Conservation (phyloP, 495 filamentous ascomycete genomes). For the Sphaerosporella brunnea region DNA sequence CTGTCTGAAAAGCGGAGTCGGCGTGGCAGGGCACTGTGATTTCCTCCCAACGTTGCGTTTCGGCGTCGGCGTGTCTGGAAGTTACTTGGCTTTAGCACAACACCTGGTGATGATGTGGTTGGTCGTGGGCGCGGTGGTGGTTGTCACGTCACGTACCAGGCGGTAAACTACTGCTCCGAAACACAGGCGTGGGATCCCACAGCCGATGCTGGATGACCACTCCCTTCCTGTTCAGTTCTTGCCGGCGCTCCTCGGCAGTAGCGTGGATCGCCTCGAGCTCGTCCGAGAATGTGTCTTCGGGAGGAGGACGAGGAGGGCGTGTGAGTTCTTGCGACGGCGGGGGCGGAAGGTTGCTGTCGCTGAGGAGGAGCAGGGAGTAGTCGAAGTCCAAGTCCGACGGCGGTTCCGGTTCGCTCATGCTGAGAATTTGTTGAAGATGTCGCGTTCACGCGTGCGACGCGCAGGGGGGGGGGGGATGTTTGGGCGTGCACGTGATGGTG, state of each 20-base stretch:
- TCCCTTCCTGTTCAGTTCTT: slow-evolving; percentile 32
- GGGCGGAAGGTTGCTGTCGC: slow-evolving; percentile 16
- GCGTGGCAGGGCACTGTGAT: background rate
- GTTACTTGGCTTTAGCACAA: background rate
- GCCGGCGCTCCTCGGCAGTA: slow-evolving; percentile 33
- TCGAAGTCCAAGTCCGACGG: slow-evolving; percentile 23
- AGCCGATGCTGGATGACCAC: slow-evolving; percentile 48
- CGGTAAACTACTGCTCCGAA: slow-evolving; percentile 42
- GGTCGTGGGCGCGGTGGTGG: background rate
- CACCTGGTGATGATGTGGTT: background rate
- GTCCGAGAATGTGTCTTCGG: slow-evolving; percentile 29
- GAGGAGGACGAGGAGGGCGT: background rate
- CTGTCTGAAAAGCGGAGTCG: background rate
- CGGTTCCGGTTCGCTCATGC: too few species aligned
- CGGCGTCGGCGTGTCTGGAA: background rate
- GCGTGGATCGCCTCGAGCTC: slow-evolving; percentile 43
- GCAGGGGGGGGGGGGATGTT: too few species aligned
- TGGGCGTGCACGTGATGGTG: too few species aligned
- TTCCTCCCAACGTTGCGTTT: too few species aligned
- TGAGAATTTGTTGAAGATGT: too few species aligned
- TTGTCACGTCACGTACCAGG: slow-evolving; percentile 27
- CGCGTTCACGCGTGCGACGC: too few species aligned
- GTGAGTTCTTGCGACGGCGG: background rate
- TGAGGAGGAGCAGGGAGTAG: slow-evolving; percentile 14
- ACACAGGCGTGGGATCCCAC: slow-evolving; percentile 41